These are phyloP conservation scores for Phaffia australis DNA, from an alignment of 768 basidiomycete genomes.

Conservation along the genomic window DNA sequence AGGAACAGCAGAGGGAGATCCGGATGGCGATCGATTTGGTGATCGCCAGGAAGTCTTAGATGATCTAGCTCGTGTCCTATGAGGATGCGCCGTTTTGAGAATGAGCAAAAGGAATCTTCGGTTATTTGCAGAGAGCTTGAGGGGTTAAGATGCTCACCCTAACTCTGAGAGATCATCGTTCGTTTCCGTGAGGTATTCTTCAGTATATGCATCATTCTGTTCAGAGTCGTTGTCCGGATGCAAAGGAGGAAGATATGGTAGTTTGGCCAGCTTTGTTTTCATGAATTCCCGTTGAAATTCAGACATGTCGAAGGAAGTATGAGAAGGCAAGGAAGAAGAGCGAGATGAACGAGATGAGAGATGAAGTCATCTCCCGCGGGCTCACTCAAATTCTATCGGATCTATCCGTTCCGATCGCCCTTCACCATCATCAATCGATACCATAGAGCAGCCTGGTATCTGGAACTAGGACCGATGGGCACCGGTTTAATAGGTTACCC, in stretches of 20 bases:
- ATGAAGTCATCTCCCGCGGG: no score
- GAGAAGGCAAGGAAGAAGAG: no score
- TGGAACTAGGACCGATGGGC: no score
- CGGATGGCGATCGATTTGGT: neutral
- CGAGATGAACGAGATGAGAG: no score
- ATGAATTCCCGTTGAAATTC: constrained; percentile 16
- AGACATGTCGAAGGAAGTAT: constrained; percentile 13
- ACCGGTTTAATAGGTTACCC: no score
- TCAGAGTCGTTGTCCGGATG: neutral
- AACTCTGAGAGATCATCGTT: neutral
- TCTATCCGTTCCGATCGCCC: no score
- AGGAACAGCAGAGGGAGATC: constrained; percentile 13
- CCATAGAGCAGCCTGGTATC: no score
- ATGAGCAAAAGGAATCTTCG: neutral
- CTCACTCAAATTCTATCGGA: no score
- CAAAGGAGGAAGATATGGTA: constrained; percentile 7
- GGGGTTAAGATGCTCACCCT: constrained; percentile 2
- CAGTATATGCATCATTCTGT: neutral
- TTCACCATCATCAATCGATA: no score
- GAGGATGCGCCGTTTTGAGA: neutral
- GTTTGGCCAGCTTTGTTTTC: constrained; percentile 4
- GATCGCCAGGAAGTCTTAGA: neutral
- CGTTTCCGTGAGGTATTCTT: neutral
- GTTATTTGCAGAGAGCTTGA: neutral
- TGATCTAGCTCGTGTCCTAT: neutral